These are phyloP conservation scores for Dryas octopetala DNA, from an alignment of 306 rosid species.

Conservation along the genomic window DNA sequence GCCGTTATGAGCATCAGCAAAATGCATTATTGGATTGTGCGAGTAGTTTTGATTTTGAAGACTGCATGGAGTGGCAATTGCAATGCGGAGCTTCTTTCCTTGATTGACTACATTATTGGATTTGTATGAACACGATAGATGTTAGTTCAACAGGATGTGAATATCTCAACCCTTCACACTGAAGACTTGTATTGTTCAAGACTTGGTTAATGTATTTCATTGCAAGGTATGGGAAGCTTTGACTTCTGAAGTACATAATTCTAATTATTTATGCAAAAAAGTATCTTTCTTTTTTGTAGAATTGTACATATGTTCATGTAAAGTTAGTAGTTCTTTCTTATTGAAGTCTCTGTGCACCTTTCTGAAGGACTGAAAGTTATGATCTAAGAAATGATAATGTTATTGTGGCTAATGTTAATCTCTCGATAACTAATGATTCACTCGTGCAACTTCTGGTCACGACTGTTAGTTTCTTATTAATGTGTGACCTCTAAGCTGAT, in stretches of 20 bases:
- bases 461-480: background rate
- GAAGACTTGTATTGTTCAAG: conserved; percentile 36
- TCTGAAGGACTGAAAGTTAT: background rate
- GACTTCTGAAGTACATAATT: conserved; percentile 32
- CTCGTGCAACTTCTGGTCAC: background rate
- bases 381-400: background rate
- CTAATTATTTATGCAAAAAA: conserved; percentile 29
- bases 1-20: conserved; percentile 93
- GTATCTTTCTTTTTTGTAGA: conserved; percentile 14
- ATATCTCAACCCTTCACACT: conserved; percentile 40
- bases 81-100: conserved; percentile 61
- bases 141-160: conserved; percentile 38
- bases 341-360: background rate
- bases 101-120: conserved; percentile 39
- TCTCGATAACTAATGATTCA: background rate
- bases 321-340: background rate
- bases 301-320: conserved; percentile 30
- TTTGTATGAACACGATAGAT: conserved; percentile 30
- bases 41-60: conserved; percentile 88
- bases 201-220: conserved; percentile 35
- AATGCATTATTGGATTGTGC: conserved; percentile 86
- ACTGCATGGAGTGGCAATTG: conserved; percentile 83
- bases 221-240: conserved; percentile 41
- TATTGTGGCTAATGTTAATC: conserved; percentile 1
- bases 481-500: background rate